These are phyloP conservation scores for Zoysia pacifica DNA, from an alignment of 176 grass and related monocot genomes.

Conservation along the genomic window DNA sequence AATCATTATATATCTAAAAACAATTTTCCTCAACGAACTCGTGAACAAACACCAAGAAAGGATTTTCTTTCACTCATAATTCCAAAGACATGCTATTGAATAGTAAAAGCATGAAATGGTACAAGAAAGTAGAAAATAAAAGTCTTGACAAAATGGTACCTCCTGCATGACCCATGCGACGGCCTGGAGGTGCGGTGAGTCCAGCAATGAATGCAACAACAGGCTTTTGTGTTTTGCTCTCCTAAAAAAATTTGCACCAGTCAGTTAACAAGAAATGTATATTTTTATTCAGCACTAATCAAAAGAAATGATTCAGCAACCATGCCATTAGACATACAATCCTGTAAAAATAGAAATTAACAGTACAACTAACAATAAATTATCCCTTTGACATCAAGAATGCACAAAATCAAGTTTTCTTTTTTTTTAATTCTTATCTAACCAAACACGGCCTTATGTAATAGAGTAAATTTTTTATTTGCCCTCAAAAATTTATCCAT, in stretches of 20 bases:
- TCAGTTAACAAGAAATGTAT: slow-evolving; percentile 10
- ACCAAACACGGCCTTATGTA: neutral
- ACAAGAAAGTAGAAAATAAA: slow-evolving; percentile 6
- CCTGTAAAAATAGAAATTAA: neutral
- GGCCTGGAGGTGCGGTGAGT: slow-evolving; percentile 95
- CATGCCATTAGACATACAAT: neutral
- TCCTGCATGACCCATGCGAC: slow-evolving; percentile 99
- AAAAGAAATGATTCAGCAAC: slow-evolving; percentile 2
- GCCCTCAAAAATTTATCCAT: too few relatives aligned
- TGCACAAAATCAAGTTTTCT: neutral
- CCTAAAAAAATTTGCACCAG: slow-evolving; percentile 51
- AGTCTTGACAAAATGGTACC: slow-evolving; percentile 48
- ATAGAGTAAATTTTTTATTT: neutral
- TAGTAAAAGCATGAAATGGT: neutral
- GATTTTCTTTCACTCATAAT: slow-evolving; percentile 15
- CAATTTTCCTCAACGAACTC: neutral
- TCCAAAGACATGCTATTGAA: neutral
- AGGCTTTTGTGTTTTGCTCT: slow-evolving; percentile 85
- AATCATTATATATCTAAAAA: neutral
- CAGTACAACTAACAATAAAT: neutral
- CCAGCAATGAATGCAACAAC: slow-evolving; percentile 99
- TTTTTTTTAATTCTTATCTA: neutral
- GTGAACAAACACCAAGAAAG: neutral
- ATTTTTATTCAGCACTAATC: neutral
- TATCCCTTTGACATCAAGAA: slow-evolving; percentile 3